These are phyloP conservation scores for Colletotrichum tamarilloi DNA, from an alignment of 2,329 filamentous ascomycete genomes.

Conservation along the genomic window DNA sequence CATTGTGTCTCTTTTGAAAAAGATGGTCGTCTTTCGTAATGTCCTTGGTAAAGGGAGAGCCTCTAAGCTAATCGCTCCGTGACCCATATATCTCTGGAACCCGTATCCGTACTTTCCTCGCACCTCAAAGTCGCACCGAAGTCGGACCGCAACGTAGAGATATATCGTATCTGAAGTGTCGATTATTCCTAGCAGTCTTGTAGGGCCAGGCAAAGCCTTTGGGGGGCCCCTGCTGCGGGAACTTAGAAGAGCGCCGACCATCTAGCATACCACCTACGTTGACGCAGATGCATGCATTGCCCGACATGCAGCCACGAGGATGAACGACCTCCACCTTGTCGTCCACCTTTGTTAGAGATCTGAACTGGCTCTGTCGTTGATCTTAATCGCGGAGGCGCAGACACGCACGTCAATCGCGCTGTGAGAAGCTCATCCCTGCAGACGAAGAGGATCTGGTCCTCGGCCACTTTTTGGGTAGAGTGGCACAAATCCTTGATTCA, in stretches of 20 bases:
- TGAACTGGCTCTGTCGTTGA: background rate
- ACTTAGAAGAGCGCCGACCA: background rate
- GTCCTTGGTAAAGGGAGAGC: background rate
- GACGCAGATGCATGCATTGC: conserved; percentile 24
- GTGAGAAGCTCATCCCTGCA: background rate
- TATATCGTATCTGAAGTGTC: background rate
- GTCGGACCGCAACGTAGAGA: conserved; percentile 13
- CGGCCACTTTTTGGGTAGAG: background rate
- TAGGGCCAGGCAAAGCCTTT: conserved; percentile 23
- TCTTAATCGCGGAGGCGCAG: background rate
- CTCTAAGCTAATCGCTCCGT: background rate
- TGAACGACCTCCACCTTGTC: background rate
- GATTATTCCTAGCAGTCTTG: background rate
- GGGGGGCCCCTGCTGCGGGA: conserved; percentile 6
- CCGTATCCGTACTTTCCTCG: background rate
- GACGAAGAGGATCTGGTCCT: background rate
- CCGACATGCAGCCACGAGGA: background rate
- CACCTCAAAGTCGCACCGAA: background rate
- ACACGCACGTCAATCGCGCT: too few relatives aligned
- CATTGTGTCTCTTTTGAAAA: conserved; percentile 1
- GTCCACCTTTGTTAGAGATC: background rate
- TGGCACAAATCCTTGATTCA: conserved; percentile 2
- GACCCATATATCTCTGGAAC: background rate
- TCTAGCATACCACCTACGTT: conserved; percentile 13
- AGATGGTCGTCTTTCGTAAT: background rate